Conservation (phyloP, 805 yeast species). For the Yarrowia alimentaria region DNA sequence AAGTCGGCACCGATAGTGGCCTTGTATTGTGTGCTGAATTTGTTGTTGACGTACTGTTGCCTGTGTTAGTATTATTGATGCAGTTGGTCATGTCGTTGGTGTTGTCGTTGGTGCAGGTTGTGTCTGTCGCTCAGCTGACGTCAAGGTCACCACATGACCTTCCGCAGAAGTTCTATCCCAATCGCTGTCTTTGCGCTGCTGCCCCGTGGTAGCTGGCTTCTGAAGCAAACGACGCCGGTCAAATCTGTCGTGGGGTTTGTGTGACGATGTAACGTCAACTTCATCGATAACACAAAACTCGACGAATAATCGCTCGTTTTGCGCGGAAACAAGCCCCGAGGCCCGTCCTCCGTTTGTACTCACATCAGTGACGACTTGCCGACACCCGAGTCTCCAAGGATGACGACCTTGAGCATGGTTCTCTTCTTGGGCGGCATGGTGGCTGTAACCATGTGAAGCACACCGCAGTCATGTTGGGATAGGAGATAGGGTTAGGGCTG, state of each 20-base stretch:
- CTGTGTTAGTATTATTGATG: slow-evolving; percentile 3
- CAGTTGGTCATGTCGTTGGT: too few species aligned
- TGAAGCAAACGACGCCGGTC: too few species aligned
- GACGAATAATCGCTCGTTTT: too few species aligned
- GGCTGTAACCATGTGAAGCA: background rate
- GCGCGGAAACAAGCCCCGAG: too few species aligned
- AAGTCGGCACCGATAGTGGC: slow-evolving; percentile 99
- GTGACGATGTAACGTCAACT: background rate
- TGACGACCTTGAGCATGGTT: slow-evolving; percentile 67
- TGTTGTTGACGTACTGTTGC: slow-evolving; percentile 92
- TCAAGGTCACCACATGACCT: too few species aligned
- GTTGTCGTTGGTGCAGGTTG: too few species aligned
- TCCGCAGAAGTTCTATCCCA: too few species aligned
- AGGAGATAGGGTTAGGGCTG: slow-evolving; percentile 7
- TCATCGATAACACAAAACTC: slow-evolving; percentile 30
- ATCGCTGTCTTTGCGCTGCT: too few species aligned
- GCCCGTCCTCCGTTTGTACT: too few species aligned
- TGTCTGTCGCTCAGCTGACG: too few species aligned
- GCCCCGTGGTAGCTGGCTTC: too few species aligned
- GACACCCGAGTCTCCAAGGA: slow-evolving; percentile 95
- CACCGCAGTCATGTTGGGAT: slow-evolving; percentile 21
- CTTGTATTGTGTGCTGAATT: slow-evolving; percentile 91
- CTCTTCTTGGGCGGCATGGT: slow-evolving; percentile 37
- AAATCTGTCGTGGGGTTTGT: background rate
- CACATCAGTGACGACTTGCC: slow-evolving; percentile 92